A percentile compares a stretch with the other conserved stretches of the same genome.
phyloP scores from a whole-genome alignment of 2,329 filamentous ascomycete genomes.

The Nothopassalora personata region DNA sequence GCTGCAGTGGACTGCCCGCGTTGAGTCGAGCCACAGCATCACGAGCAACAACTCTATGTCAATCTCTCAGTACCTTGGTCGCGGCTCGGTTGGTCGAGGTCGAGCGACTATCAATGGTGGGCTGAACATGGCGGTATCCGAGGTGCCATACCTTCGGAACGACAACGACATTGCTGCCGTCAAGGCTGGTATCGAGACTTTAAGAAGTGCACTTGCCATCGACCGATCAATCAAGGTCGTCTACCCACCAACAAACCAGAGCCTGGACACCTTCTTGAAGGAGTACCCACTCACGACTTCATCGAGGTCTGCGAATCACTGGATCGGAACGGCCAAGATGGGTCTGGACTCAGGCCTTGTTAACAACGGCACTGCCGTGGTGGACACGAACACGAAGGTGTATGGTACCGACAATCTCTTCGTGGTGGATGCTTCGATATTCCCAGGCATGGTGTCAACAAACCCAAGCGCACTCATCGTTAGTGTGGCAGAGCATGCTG shows the following conservation, averaged over 20 bases:
- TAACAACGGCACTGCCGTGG: conserved; percentile 41
- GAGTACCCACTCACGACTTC: conserved; percentile 39
- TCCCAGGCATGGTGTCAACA: conserved; percentile 62
- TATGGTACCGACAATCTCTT: conserved; percentile 63
- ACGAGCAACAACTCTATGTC: conserved; percentile 37
- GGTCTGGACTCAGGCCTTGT: conserved; percentile 41
- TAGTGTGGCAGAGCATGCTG: conserved; percentile 58
- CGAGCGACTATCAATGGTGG: conserved; percentile 55
- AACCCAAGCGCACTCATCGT: conserved; percentile 65
- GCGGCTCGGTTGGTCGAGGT: conserved; percentile 58
- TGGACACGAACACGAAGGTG: conserved; percentile 48
- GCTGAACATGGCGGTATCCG: conserved; percentile 55
- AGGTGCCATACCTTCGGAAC: conserved; percentile 55
- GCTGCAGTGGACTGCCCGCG: conserved; percentile 61
- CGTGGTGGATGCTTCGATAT: conserved; percentile 63
- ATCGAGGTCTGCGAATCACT: conserved; percentile 42
- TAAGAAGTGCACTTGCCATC: conserved; percentile 50
- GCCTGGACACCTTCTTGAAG: conserved; percentile 52
- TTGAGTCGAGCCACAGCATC: conserved; percentile 51
- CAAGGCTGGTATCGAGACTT: conserved; percentile 58
- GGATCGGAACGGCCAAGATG: conserved; percentile 39
- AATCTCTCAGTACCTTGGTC: conserved; percentile 55
- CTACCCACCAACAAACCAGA: conserved; percentile 49
- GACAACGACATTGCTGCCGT: conserved; percentile 58
- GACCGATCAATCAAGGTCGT: conserved; percentile 54